phyloP scores from a whole-genome alignment of 2,329 filamentous ascomycete genomes.

The Kalmusia sp. region DNA sequence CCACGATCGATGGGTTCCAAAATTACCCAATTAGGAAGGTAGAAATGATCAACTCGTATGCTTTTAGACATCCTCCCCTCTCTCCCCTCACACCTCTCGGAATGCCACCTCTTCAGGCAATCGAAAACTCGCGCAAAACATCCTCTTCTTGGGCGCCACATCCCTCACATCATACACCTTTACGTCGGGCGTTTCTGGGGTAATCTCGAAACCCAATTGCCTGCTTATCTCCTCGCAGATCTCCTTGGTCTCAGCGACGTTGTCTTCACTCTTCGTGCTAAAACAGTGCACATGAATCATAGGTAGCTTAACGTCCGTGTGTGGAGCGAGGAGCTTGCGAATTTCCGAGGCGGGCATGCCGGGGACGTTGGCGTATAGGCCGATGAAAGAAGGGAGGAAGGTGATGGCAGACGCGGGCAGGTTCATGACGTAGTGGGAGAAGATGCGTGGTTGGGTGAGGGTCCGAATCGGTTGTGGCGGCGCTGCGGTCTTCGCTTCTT shows the following conservation, averaged over 20 bases:
- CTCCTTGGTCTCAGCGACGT: slow-evolving; percentile 64
- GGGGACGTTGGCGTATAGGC: slow-evolving; percentile 73
- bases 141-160: slow-evolving; percentile 91
- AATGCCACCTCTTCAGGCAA: slow-evolving; percentile 86
- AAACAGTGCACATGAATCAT: slow-evolving; percentile 97
- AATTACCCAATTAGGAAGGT: too few species aligned
- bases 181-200: slow-evolving; percentile 63
- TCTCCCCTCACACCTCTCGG: slow-evolving; percentile 42
- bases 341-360: slow-evolving; percentile 29
- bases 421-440: slow-evolving; percentile 98
- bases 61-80: neutral
- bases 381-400: slow-evolving; percentile 79
- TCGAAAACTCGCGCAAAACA: slow-evolving; percentile 95
- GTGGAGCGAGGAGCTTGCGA: slow-evolving; percentile 38
- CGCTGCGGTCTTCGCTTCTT: slow-evolving; percentile 22
- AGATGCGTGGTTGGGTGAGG: slow-evolving; percentile 69
- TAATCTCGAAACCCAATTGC: slow-evolving; percentile 66
- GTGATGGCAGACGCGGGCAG: slow-evolving; percentile 87
- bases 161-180: slow-evolving; percentile 74
- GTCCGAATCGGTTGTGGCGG: slow-evolving; percentile 46
- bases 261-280: slow-evolving; percentile 79
- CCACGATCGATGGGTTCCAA: too few species aligned
- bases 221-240: slow-evolving; percentile 72
- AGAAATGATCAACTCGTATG: too few species aligned
- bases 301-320: slow-evolving; percentile 68